phyloP scores from a whole-genome alignment of 2,329 filamentous ascomycete genomes.

The Neofusicoccum umdonicola region DNA sequence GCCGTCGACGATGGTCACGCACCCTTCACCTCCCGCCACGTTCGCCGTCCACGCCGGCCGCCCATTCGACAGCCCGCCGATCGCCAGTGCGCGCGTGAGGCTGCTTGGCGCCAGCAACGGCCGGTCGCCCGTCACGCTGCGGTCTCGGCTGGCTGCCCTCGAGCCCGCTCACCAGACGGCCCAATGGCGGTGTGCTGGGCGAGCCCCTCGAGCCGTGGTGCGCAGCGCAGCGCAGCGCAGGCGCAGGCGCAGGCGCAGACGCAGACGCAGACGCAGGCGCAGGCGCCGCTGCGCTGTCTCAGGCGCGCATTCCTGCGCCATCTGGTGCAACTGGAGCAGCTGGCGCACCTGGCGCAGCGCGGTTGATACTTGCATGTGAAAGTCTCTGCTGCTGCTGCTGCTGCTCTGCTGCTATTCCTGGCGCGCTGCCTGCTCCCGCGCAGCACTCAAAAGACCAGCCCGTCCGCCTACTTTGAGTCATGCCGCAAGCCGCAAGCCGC shows the following conservation, averaged over 20 bases:
- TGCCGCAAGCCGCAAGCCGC: background rate
- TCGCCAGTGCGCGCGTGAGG: background rate
- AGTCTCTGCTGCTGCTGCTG: background rate
- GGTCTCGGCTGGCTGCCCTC: background rate
- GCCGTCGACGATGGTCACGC: conserved; percentile 2
- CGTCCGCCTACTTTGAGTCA: background rate
- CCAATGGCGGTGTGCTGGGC: no score
- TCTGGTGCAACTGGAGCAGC: background rate
- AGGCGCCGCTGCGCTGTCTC: background rate
- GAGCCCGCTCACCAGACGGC: background rate
- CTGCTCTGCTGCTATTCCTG: background rate
- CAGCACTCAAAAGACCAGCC: background rate
- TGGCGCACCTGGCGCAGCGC: background rate
- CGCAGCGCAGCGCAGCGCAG: no score
- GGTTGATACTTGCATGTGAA: background rate
- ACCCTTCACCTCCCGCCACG: conserved; percentile 11
- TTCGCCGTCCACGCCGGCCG: background rate
- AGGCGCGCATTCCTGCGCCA: background rate
- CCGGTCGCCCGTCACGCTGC: background rate
- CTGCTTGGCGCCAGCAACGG: background rate
- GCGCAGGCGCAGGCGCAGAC: no score
- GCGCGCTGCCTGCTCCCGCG: background rate
- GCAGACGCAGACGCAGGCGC: no score
- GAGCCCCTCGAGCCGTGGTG: no score
- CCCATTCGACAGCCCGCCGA: background rate